Base-by-base conservation (phyloP, 2,329 filamentous ascomycete genomes). In the Arthrobotrys entomopaga region DNA sequence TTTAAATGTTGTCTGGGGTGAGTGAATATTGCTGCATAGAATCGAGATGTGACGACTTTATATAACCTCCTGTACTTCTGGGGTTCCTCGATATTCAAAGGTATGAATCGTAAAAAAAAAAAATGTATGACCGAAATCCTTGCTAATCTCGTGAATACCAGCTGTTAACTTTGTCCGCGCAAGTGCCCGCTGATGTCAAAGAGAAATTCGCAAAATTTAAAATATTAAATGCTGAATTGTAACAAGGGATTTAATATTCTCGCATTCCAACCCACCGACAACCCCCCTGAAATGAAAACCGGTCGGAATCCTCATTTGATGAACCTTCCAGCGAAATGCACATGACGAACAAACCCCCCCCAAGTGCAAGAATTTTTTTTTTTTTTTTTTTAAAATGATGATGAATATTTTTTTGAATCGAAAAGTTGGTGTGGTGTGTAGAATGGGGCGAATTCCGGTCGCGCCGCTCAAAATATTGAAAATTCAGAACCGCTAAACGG, bases 61-160 rank as follows among this genome's bases (percentile, higher is more conserved):
- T 69, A 61, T 61, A 69, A 38, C 11, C 26, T 22, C 61, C 42
- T 22, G 2, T 34, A 10, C 29, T 34, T 5, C 6, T 34, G 10
- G 10, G n/a, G 26, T 57, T 53, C 40, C 49, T 20, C 24, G 29
- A 34, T 34, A 10, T 10, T 34, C 29, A 34, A 34, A 34, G 29
- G 29, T 34, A 34, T 5, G 5, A 6, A 34, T 34, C 6, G 1
- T 34, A 34, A 34, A 34, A 50, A 60, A 43, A 26, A 40, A 29
- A 60, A 69, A 15, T 38, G 54, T 48, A 29, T 26, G 64, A 67
- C 53, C 40, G 24, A 54, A 54, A 60, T 48, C 56, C 38, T 20
- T 38, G 65, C 56, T 22, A 69, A 69, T 69, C 57, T 69, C 40
- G 65, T 48, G 56, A 60, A 61, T 61, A 54, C 56, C 48, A 56